Percentiles rank a stretch among this genome's conserved stretches.
Evolutionary conservation across 1,139 yeast genomes (phyloP).

Genomic region (Zygosaccharomyces pseudobailii): DNA sequence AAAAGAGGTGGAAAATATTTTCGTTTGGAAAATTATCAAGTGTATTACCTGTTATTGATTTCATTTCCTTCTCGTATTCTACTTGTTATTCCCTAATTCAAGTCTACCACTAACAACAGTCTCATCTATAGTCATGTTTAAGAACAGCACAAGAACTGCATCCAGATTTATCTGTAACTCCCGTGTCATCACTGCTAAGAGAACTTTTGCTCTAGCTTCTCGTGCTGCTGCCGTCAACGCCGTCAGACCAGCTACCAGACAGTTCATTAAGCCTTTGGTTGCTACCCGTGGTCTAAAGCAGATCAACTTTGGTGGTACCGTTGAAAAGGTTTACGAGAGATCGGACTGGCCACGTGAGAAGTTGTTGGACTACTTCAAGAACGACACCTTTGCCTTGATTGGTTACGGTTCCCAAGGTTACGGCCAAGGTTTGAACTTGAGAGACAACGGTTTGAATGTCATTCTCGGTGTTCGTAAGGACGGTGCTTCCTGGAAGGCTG

Average conservation of each 20-base stretch:
- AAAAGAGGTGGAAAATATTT: constrained; percentile 1
- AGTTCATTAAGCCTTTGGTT: constrained; percentile 32
- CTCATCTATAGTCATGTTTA: constrained; percentile 1
- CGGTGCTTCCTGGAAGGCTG: constrained; percentile 99
- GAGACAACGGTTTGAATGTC: constrained; percentile 98
- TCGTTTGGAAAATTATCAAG: neutral
- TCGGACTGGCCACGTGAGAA: constrained; percentile 99
- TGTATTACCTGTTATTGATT: too few species aligned
- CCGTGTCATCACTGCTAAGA: constrained; percentile 47
- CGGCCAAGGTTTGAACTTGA: constrained; percentile 98
- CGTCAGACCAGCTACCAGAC: constrained; percentile 42
- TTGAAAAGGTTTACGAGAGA: constrained; percentile 96
- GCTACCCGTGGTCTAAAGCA: constrained; percentile 83
- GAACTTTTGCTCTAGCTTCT: constrained; percentile 63
- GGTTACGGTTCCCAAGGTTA: constrained; percentile 99
- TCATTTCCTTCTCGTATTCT: neutral
- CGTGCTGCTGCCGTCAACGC: constrained; percentile 41
- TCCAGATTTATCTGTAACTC: constrained; percentile 36
- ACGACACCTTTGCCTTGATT: constrained; percentile 93
- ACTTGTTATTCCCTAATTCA: neutral
- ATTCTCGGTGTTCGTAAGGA: constrained; percentile 96
- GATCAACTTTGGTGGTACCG: constrained; percentile 95
- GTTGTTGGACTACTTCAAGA: constrained; percentile 91
- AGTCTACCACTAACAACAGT: neutral
- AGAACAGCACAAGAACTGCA: constrained; percentile 31